Evolutionary conservation across 2,329 filamentous ascomycete genomes (phyloP), one percentile per base, ranked within the genome.

Genomic region (Lecanicillium sp.): DNA sequence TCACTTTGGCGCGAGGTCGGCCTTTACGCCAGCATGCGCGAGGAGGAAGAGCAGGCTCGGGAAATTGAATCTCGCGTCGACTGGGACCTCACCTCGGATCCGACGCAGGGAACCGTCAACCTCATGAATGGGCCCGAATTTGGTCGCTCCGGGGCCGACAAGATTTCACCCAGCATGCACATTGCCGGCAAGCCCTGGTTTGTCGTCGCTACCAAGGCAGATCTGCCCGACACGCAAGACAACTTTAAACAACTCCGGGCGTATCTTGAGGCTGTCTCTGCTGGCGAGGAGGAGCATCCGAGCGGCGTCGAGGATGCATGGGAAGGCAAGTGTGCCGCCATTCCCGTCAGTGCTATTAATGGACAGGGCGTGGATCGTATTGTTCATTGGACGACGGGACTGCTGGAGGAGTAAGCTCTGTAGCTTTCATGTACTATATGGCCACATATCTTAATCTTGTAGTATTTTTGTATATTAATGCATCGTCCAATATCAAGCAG

Each of bases 121-220:
- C 36, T 44, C 12, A 38, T 53, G 34, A 40, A 46, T 29, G 41
- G 17, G 12, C 12, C 47, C 4, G 46, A 47, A 4, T 48, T 49
- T 34, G 45, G 48, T 8, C 37, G 39, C 3, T 42, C 44, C 7
- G 33, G 39, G 2, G 43, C 34, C 3, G 11, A 14, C 10, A 13
- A 19, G 15, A 13, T 42, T 14, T 39, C 41, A 3, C 56, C 60
- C 4, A 69, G 60, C n/a, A 56, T 85, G n/a, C 78, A 83, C 29
- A 94, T 97, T 48, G 84, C 85, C n/a, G 77, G 77, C 25, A 98
- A 98, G 65, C 89, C 92, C 1, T 98, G 92, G 92, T 92, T 94
- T 53, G 89, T 96, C 5, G 80, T 96, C 31, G 90, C 87, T 2
- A 96, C 89, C 15, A 97, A 97, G 62, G 89, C 87, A 1, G 90